Percentiles rank a stretch among this genome's conserved stretches.
Evolutionary conservation across 495 filamentous ascomycete species (phyloP).

Genomic region (Cercophora samala): DNA sequence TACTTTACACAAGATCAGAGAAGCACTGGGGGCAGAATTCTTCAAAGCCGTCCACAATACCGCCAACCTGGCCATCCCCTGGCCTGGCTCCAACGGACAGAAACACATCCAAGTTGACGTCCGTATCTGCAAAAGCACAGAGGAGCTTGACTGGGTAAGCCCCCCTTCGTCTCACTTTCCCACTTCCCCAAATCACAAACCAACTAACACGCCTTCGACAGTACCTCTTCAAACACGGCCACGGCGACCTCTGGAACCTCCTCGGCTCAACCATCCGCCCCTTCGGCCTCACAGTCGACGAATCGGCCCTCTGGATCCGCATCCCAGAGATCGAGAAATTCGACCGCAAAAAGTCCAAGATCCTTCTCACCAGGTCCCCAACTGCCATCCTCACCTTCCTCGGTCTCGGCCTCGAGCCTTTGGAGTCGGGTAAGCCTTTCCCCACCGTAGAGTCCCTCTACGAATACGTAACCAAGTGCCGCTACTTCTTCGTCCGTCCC

Average conservation of each 20-base stretch:
- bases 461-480: slow-evolving; percentile 49
- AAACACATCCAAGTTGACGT: slow-evolving; percentile 64
- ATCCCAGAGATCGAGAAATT: slow-evolving; percentile 59
- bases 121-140: slow-evolving; percentile 42
- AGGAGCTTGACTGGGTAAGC: slow-evolving; percentile 52
- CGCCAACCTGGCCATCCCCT: slow-evolving; percentile 50
- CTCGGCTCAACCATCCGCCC: slow-evolving; percentile 58
- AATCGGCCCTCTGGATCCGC: slow-evolving; percentile 56
- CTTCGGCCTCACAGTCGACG: slow-evolving; percentile 61
- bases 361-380: slow-evolving; percentile 57
- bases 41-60: slow-evolving; percentile 26
- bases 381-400: slow-evolving; percentile 55
- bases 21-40: slow-evolving; percentile 31
- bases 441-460: slow-evolving; percentile 52
- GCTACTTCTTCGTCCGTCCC: slow-evolving; percentile 48
- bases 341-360: slow-evolving; percentile 51
- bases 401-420: slow-evolving; percentile 45
- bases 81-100: slow-evolving; percentile 31
- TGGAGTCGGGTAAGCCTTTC: slow-evolving; percentile 46
- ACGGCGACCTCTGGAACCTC: slow-evolving; percentile 66
- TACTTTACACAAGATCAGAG: slow-evolving; percentile 26
- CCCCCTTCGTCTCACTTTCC: neutral
- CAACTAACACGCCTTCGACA: slow-evolving; percentile 3
- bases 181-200: neutral
- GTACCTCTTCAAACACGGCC: slow-evolving; percentile 56